Base-by-base conservation (phyloP, 345 rosid species). In the Eucalyptus paniculata region DNA sequence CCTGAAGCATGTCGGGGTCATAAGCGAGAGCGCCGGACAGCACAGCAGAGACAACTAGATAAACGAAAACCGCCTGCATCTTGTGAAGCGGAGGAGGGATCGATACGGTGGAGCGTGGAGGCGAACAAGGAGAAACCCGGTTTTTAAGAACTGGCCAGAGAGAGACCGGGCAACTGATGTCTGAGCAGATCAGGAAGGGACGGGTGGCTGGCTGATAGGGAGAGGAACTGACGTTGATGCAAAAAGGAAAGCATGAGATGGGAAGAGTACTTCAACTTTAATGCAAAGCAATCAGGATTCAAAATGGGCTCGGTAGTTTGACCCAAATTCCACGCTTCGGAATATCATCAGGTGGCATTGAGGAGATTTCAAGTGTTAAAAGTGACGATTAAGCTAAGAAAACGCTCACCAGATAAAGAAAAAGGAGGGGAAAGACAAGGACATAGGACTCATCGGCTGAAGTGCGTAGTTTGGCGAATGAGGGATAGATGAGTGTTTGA, bases 1-100 rank as follows among this genome's bases (percentile, higher is more conserved):
- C 97, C 92, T 96, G 97, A 86, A 95, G 97, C 89, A 90, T 89
- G 88, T 96, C 97, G 14, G 97, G 94, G 87, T 96, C 96, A 32
- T 91, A 92, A 18, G 95, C 95, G 49, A 86, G 56, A 34, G 89
- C 87, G 83, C 89, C 88, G 9, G 90, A 82, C 49, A 95, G n/a
- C 42, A 89, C 82, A 17, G 88, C 51, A 51, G 91, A 88, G 50
- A 88, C 23, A 56, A 90, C 86, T 37, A 93, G 28, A 87, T 6
- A 89, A 8, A 88, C 69, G 87, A 88, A 88, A 69, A 88, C 40
- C 1, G 77, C 32, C 60, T 3, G 26, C 65, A 56, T 89, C 23
- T 87, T 50, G 37, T 11, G 49, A 51, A 12, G 50, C 17, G 14
- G 45, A 2, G 47, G 28, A 37, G 83, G 47, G 83, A 77, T 77